These are phyloP conservation scores for Globisporangium cederbergense DNA, from an alignment of 352 stramenopile species.

Conservation along the genomic window DNA sequence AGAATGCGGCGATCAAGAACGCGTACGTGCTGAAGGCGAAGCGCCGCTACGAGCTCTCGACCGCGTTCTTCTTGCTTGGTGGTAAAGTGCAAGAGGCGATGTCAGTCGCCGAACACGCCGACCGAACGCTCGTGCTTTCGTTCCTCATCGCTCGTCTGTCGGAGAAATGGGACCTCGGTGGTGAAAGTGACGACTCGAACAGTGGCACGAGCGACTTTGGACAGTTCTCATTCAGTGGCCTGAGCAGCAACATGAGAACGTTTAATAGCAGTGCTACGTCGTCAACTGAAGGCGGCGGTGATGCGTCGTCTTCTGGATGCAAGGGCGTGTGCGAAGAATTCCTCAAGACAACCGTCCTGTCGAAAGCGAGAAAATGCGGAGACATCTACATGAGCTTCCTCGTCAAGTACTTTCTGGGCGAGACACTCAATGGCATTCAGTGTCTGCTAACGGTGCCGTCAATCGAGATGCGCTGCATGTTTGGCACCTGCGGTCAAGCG, in stretches of 20 bases:
- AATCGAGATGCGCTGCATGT: constrained; percentile 59
- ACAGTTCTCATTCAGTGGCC: constrained; percentile 51
- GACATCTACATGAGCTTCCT: constrained; percentile 82
- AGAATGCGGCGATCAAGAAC: constrained; percentile 89
- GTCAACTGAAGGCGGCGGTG: neutral
- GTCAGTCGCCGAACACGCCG: constrained; percentile 67
- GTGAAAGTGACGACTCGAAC: constrained; percentile 21
- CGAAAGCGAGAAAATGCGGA: constrained; percentile 37
- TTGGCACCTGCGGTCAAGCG: constrained; percentile 22
- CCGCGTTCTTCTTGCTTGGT: constrained; percentile 81
- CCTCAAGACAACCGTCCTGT: constrained; percentile 51
- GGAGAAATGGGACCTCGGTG: constrained; percentile 69
- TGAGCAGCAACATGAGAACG: constrained; percentile 46
- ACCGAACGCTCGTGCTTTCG: constrained; percentile 68
- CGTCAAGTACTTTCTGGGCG: constrained; percentile 60
- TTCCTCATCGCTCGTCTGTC: constrained; percentile 78
- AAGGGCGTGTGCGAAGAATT: constrained; percentile 58
- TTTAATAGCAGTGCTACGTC: constrained; percentile 10
- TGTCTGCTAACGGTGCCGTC: constrained; percentile 44
- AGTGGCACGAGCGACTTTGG: constrained; percentile 21
- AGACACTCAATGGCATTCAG: constrained; percentile 42
- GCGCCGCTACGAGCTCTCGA: constrained; percentile 73
- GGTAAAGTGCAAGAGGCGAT: constrained; percentile 76
- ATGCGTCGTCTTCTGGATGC: constrained; percentile 9
- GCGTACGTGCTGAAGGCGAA: constrained; percentile 87